A percentile compares a stretch with the other conserved stretches of the same genome.
phyloP scores from a whole-genome alignment of 805 yeast species.

The Yamadazyma ubonensis region DNA sequence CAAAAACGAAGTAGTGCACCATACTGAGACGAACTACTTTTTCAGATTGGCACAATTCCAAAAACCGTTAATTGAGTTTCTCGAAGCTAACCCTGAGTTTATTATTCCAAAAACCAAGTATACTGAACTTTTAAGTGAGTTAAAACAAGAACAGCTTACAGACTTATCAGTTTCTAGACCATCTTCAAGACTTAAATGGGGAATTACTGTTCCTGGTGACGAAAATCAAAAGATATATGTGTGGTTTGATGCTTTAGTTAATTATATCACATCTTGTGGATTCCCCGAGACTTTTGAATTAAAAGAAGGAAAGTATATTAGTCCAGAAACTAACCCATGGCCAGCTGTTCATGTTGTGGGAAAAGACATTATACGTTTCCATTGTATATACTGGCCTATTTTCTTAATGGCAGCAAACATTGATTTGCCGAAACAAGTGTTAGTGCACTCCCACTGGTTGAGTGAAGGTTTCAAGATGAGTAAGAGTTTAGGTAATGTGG shows the following conservation, averaged over 20 bases:
- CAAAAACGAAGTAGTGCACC: slow-evolving; percentile 69
- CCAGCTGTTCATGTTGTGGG: slow-evolving; percentile 85
- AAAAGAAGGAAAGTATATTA: background rate
- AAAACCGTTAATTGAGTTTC: slow-evolving; percentile 47
- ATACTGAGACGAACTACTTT: slow-evolving; percentile 83
- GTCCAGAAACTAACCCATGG: slow-evolving; percentile 38
- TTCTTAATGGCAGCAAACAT: slow-evolving; percentile 80
- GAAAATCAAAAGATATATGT: slow-evolving; percentile 80
- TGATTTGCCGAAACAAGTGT: slow-evolving; percentile 65
- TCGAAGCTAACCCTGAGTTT: slow-evolving; percentile 52
- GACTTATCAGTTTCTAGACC: slow-evolving; percentile 93
- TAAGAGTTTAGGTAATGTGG: slow-evolving; percentile 88
- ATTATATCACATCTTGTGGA: slow-evolving; percentile 74
- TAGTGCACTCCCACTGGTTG: slow-evolving; percentile 95
- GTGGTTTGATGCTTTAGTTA: slow-evolving; percentile 94
- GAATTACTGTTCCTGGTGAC: slow-evolving; percentile 83
- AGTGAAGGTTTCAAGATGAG: slow-evolving; percentile 91
- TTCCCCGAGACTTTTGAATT: slow-evolving; percentile 31
- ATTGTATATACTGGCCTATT: slow-evolving; percentile 92
- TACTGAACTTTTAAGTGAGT: slow-evolving; percentile 54
- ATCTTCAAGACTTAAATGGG: slow-evolving; percentile 76
- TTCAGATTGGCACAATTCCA: slow-evolving; percentile 70
- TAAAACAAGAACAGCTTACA: slow-evolving; percentile 45
- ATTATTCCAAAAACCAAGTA: slow-evolving; percentile 66
- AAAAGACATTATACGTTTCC: slow-evolving; percentile 87